These are phyloP conservation scores for Phytophthora pseudosyringae DNA, from an alignment of 352 stramenopile species.

Conservation along the genomic window DNA sequence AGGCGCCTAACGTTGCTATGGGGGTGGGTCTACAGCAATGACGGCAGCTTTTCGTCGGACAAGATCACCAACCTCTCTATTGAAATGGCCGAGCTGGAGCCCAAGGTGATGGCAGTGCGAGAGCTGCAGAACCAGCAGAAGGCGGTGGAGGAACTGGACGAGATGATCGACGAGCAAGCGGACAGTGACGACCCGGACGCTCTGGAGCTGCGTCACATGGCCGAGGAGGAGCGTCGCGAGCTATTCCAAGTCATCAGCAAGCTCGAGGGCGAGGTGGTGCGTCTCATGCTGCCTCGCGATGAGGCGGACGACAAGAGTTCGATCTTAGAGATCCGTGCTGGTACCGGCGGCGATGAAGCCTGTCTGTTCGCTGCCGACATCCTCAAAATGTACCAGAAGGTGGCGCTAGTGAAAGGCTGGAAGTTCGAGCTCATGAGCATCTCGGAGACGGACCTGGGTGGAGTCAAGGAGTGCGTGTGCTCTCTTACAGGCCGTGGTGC, in stretches of 20 bases:
- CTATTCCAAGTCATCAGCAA: constrained; percentile 55
- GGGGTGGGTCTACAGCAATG: constrained; percentile 52
- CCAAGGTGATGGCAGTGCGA: constrained; percentile 67
- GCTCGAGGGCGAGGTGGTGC: constrained; percentile 69
- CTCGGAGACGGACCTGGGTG: constrained; percentile 84
- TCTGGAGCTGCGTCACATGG: constrained; percentile 75
- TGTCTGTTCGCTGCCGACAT: constrained; percentile 96
- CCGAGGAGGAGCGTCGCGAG: constrained; percentile 74
- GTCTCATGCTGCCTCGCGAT: constrained; percentile 83
- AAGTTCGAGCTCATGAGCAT: constrained; percentile 92
- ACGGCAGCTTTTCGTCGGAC: constrained; percentile 74
- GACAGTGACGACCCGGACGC: constrained; percentile 59
- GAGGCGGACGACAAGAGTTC: constrained; percentile 95
- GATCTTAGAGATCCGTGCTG: constrained; percentile 97
- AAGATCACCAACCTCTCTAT: constrained; percentile 85
- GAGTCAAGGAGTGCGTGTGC: constrained; percentile 85
- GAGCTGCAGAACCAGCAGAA: constrained; percentile 90
- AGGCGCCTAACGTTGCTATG: constrained; percentile 7
- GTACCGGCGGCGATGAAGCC: constrained; percentile 96
- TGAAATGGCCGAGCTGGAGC: constrained; percentile 84
- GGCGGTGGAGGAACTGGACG: constrained; percentile 90
- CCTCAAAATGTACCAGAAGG: constrained; percentile 94
- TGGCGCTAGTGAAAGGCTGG: constrained; percentile 86
- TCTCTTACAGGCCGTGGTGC: constrained; percentile 76
- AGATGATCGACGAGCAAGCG: constrained; percentile 75